A percentile compares a stretch with the other conserved stretches of the same genome.
Conservation (phyloP, 2,329 filamentous ascomycete species). For the Teratosphaeria zuluensis region DNA sequence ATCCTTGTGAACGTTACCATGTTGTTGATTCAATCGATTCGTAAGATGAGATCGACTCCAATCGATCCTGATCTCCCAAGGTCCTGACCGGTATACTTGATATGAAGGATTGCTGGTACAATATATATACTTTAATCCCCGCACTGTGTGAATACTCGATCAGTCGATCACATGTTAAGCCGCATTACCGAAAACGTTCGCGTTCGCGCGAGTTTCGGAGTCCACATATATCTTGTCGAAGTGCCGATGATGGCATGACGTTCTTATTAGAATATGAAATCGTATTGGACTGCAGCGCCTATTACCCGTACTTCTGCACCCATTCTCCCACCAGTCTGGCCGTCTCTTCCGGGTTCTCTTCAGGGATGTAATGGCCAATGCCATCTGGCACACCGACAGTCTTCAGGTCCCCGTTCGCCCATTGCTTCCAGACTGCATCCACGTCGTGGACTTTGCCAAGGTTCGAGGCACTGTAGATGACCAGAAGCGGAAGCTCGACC, state of each 20-base stretch:
- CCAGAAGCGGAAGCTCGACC: conserved; percentile 32
- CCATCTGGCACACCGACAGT: conserved; percentile 26
- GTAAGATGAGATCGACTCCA: too few species aligned
- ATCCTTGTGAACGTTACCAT: too few species aligned
- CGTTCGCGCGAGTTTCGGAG: too few species aligned
- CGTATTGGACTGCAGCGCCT: not conserved
- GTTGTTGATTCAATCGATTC: too few species aligned
- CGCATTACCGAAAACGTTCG: too few species aligned
- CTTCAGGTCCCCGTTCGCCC: conserved; percentile 30
- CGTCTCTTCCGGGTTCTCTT: conserved; percentile 33
- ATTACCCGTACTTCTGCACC: conserved; percentile 11
- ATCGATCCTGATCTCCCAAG: too few species aligned
- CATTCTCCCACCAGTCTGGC: conserved; percentile 19
- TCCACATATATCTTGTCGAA: not conserved
- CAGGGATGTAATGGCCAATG: conserved; percentile 38
- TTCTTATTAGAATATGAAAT: not conserved
- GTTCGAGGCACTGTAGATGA: conserved; percentile 35
- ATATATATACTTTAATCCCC: too few species aligned
- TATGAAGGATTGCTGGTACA: too few species aligned
- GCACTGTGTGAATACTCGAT: too few species aligned
- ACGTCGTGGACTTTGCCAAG: conserved; percentile 37
- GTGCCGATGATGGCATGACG: not conserved
- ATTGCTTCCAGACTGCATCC: conserved; percentile 34
- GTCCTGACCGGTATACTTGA: too few species aligned
- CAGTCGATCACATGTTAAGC: too few species aligned